phyloP scores from a whole-genome alignment of 1,284 basidiomycete genomes.

The Thelephora terrestris region DNA sequence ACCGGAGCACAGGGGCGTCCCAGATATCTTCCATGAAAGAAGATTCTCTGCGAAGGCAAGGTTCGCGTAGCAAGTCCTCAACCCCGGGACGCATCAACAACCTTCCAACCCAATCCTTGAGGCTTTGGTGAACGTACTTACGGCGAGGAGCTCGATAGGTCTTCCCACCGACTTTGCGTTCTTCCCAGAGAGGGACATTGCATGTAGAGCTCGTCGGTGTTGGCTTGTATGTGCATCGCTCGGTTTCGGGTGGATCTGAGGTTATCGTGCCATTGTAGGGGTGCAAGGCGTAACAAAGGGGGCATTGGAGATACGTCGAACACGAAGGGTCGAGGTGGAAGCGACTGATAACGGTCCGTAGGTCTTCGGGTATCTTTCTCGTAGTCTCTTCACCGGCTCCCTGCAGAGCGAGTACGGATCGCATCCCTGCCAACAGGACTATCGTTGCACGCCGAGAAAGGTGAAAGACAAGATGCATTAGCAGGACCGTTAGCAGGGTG shows the following conservation, averaged over 20 bases:
- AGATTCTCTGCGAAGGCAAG: not conserved
- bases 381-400: not conserved
- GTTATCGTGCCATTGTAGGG: no score
- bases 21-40: conserved; percentile 6
- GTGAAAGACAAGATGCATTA: conserved; percentile 5
- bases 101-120: conserved; percentile 7
- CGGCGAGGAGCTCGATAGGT: no score
- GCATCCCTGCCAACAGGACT: conserved; percentile 1
- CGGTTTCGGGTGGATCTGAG: no score
- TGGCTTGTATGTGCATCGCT: no score
- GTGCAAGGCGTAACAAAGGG: conserved; percentile 8
- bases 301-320: conserved; percentile 8
- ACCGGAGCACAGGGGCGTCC: conserved; percentile 3
- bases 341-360: conserved; percentile 4
- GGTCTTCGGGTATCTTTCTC: conserved; percentile 3
- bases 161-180: no score
- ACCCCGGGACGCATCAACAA: conserved; percentile 7
- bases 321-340: conserved; percentile 7
- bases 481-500: conserved; percentile 3
- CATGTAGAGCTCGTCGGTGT: no score
- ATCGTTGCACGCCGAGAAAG: conserved; percentile 2
- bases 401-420: not conserved
- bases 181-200: no score
- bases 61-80: conserved; percentile 5
- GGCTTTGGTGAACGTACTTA: conserved; percentile 3